phyloP scores from a whole-genome alignment of 2,329 filamentous ascomycete genomes.

The Hypoxylon sp. region DNA sequence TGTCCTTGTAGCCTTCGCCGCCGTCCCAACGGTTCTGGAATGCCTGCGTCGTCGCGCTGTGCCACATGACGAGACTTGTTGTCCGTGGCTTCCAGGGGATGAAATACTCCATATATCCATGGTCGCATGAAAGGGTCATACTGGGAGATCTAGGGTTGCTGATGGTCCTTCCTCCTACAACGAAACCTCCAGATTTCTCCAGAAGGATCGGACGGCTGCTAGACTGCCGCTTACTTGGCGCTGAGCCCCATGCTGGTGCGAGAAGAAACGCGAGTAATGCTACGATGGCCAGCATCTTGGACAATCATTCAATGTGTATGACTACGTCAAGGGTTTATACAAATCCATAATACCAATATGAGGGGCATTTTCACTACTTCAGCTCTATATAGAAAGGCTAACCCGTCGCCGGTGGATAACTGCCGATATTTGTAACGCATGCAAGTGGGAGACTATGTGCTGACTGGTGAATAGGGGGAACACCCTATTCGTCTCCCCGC shows the following conservation, averaged over 20 bases:
- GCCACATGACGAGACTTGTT: constrained; percentile 55
- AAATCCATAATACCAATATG: not conserved
- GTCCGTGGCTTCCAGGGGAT: constrained; percentile 50
- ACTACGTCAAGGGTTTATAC: no score
- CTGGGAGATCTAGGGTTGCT: constrained; percentile 47
- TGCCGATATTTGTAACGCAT: constrained; percentile 21
- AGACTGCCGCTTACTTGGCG: not conserved
- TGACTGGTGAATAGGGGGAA: constrained; percentile 19
- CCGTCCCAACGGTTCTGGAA: constrained; percentile 56
- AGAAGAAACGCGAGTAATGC: constrained; percentile 10
- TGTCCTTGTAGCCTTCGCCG: constrained; percentile 56
- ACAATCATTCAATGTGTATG: not conserved
- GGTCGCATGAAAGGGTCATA: constrained; percentile 53
- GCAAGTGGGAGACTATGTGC: constrained; percentile 12
- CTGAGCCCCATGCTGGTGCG: constrained; percentile 1
- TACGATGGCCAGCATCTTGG: constrained; percentile 14
- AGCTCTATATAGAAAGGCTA: not conserved
- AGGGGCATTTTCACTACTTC: not conserved
- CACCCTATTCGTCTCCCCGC: constrained; percentile 4
- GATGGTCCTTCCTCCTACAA: constrained; percentile 50
- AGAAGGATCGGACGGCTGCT: constrained; percentile 41
- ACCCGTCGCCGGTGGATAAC: constrained; percentile 11
- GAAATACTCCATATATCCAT: constrained; percentile 56
- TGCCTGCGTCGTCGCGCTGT: constrained; percentile 54
- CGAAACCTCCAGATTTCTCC: constrained; percentile 53